Conservation (phyloP, 768 basidiomycete species). For the Lyophyllum atratum region DNA sequence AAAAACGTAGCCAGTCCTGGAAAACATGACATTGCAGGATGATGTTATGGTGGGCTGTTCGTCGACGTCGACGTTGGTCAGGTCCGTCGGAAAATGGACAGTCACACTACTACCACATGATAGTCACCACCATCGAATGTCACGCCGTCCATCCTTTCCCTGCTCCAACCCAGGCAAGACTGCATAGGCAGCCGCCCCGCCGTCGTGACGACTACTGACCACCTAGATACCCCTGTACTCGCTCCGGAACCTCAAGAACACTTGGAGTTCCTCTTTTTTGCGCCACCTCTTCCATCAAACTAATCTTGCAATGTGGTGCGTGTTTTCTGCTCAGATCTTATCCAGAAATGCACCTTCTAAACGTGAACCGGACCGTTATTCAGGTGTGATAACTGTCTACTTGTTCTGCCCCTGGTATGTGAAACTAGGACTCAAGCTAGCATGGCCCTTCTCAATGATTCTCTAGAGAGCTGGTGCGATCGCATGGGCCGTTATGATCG, state of each 20-base stretch:
- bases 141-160: constrained; percentile 8
- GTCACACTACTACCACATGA: constrained; percentile 17
- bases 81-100: neutral
- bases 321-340: constrained; percentile 19
- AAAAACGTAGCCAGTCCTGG: neutral
- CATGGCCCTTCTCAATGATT: constrained; percentile 26
- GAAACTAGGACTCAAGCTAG: constrained; percentile 15
- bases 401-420: constrained; percentile 71
- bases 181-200: constrained; percentile 11
- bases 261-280: constrained; percentile 14
- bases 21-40: neutral
- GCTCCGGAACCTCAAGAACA: neutral
- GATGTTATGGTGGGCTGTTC: neutral
- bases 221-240: constrained; percentile 6
- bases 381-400: constrained; percentile 82
- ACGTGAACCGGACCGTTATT: constrained; percentile 8
- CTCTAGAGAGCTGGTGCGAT: constrained; percentile 70
- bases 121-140: constrained; percentile 13
- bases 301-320: constrained; percentile 31
- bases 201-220: constrained; percentile 8
- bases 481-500: constrained; percentile 64
- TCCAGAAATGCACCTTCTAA: constrained; percentile 13
- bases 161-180: constrained; percentile 7
- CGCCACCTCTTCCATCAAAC: constrained; percentile 19
- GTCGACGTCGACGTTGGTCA: too few species aligned